Base-by-base conservation (phyloP, 306 rosid species). In the Pyrus pyrifolia region DNA sequence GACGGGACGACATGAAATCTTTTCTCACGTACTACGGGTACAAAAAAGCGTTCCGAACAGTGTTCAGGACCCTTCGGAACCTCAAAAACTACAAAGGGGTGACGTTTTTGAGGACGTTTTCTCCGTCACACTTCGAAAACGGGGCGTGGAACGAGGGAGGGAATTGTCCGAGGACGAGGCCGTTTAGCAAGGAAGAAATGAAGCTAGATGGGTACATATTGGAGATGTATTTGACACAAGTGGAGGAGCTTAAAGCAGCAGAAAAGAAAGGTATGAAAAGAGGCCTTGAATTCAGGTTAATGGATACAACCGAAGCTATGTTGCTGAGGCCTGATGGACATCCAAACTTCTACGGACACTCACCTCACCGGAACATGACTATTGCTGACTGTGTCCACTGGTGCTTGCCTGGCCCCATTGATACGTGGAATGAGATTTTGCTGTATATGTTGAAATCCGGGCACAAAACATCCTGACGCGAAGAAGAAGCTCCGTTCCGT, bases 141-240 rank as follows among this genome's bases (percentile, higher is more conserved):
- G 98, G 99, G 14, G 88, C 80, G 31, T 96, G 98, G 97, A 82
- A 96, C 74, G 85, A 82, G 63, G 99, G 98, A 70, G 99, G 99
- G 70, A 89, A 70, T 18, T 96, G 99, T 78, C 82, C 2, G 44
- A 89, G 99, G 84, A 87, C 77, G 19, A 85, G 11, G 80, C 99
- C 99, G 18, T 88, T 81, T 65, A 33, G 70, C 38, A 84, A 86
- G 70, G 90, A 82, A 12, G 91, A 89, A 76, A 67, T 67, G 59
- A 78, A 74, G 78, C 33, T 83, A 1, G 77, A 83, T 8, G 82
- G 77, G 42, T 87, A 46, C 74, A 2, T 82, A 52, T 35, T 75
- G 63, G 89, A 92, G 44, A 79, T 82, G 76, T 81, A 85, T 40
- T 44, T 38, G 70, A 68, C 85, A 63, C 98, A 91, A 72, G 82